Conservation (phyloP, 225 moss, liverwort and hornwort genomes). For the Pseudisothecium myosuroides region DNA sequence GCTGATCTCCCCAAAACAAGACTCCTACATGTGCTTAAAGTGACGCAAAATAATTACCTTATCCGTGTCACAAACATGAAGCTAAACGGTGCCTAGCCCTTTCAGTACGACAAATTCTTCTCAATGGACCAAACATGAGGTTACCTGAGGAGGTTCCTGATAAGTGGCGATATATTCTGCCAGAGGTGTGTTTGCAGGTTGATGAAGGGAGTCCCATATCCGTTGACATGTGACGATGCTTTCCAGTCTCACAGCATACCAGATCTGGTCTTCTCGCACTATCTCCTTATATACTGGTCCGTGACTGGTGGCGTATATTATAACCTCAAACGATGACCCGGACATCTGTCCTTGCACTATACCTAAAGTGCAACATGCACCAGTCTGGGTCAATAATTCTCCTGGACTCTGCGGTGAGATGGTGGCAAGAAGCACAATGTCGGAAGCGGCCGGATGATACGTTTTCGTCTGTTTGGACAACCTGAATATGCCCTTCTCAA, state of each 20-base stretch:
- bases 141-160: conserved; percentile 24
- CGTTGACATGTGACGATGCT: conserved; percentile 46
- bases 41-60: not conserved
- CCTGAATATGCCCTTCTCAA: not conserved
- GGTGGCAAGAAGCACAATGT: conserved; percentile 36
- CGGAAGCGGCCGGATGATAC: conserved; percentile 36
- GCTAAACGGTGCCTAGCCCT: not conserved
- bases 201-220: conserved; percentile 46
- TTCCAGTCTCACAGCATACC: conserved; percentile 41
- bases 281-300: conserved; percentile 12
- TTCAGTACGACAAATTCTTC: not conserved
- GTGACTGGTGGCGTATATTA: conserved; percentile 10
- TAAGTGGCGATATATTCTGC: conserved; percentile 32
- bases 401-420: conserved; percentile 10
- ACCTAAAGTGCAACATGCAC: conserved; percentile 16
- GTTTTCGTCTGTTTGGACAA: conserved; percentile 8
- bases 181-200: conserved; percentile 26
- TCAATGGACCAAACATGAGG: not conserved
- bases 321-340: conserved; percentile 36
- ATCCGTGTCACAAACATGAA: not conserved
- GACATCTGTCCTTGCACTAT: conserved; percentile 31
- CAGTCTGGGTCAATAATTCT: conserved; percentile 8
- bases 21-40: not conserved
- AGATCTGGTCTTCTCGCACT: conserved; percentile 4
- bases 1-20: not conserved